Evolutionary conservation across 495 filamentous ascomycete species (phyloP).

Genomic region (Lasiosphaeris hirsuta): DNA sequence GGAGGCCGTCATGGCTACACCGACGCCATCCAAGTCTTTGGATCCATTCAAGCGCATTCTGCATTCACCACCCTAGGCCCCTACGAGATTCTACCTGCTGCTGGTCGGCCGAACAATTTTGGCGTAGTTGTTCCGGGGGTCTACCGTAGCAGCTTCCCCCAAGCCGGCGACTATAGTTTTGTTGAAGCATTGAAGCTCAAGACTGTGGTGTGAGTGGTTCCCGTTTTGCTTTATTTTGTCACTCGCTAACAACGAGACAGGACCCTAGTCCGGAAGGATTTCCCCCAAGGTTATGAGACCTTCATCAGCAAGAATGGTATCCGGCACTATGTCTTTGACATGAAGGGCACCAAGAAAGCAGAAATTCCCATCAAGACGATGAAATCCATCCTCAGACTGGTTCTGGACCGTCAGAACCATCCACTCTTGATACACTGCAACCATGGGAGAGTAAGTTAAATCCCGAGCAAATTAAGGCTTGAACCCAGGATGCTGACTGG

Average conservation of each 20-base stretch:
- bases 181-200: constrained; percentile 62
- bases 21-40: neutral
- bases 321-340: constrained; percentile 62
- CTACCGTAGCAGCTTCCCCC: constrained; percentile 75
- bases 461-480: neutral
- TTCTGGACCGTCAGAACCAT: constrained; percentile 64
- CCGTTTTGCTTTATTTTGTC: neutral
- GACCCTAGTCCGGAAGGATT: constrained; percentile 69
- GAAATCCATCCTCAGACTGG: constrained; percentile 57
- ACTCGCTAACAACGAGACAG: constrained; percentile 39
- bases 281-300: constrained; percentile 50
- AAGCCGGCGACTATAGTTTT: constrained; percentile 59
- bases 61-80: neutral
- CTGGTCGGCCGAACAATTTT: constrained; percentile 60
- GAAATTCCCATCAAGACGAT: constrained; percentile 60
- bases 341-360: constrained; percentile 74
- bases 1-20: neutral
- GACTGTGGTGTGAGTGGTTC: constrained; percentile 63
- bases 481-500: constrained; percentile 17
- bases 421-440: constrained; percentile 85
- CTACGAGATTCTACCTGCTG: constrained; percentile 11
- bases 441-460: constrained; percentile 66
- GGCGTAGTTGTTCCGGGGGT: constrained; percentile 62
- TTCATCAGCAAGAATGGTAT: constrained; percentile 65
- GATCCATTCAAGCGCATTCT: neutral